Evolutionary conservation across 2,329 filamentous ascomycete genomes (phyloP).

Genomic region (Epichloe coenophiala): DNA sequence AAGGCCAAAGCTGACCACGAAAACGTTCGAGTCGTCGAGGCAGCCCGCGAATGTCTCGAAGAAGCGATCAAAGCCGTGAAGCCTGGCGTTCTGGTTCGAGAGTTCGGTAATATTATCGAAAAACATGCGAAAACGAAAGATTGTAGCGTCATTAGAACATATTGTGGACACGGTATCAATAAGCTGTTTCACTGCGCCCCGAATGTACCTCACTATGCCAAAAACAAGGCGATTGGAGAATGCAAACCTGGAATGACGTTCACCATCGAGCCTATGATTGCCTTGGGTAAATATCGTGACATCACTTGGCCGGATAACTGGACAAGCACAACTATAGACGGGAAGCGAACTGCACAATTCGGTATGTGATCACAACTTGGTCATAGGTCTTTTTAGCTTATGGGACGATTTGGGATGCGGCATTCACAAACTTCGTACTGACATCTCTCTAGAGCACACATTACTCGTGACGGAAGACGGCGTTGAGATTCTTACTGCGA

Average conservation of each 20-base stretch:
- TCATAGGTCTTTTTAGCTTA: not conserved
- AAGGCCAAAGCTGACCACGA: constrained; percentile 75
- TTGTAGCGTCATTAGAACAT: constrained; percentile 88
- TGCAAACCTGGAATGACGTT: constrained; percentile 97
- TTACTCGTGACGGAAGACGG: constrained; percentile 72
- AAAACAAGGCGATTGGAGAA: constrained; percentile 92
- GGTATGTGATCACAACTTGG: constrained; percentile 36
- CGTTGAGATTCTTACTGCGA: constrained; percentile 68
- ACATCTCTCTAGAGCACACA: constrained; percentile 50
- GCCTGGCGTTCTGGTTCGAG: constrained; percentile 81
- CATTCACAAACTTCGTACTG: not conserved
- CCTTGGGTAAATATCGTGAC: constrained; percentile 77
- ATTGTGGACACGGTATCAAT: constrained; percentile 94
- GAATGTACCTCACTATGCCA: constrained; percentile 92
- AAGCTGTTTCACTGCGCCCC: constrained; percentile 85
- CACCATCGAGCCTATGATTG: constrained; percentile 98
- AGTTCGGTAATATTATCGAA: constrained; percentile 90
- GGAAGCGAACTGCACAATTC: constrained; percentile 84
- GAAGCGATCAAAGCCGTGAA: constrained; percentile 85
- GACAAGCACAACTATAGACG: constrained; percentile 90
- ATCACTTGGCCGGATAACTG: constrained; percentile 98
- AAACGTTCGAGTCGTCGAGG: constrained; percentile 79
- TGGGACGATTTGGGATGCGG: not conserved
- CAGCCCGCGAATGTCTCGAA: constrained; percentile 79
- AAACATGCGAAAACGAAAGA: constrained; percentile 76